Base-by-base conservation (phyloP, 192 early-diverging fungal species). In the Paraglomus brasilianum region DNA sequence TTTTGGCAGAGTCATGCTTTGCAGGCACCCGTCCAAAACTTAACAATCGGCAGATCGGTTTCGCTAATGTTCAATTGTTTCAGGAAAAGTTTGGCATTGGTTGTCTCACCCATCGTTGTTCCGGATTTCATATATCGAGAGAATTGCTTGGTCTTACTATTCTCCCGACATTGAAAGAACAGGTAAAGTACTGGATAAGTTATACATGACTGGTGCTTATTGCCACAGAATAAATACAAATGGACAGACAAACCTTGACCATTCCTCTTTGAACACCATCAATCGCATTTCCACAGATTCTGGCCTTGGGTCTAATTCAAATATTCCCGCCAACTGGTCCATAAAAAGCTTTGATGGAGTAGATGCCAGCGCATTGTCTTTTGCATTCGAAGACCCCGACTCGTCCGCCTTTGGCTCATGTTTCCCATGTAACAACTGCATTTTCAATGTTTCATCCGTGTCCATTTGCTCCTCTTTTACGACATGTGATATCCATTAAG, bases 251-350 rank as follows among this genome's bases (percentile, higher is more conserved):
- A 50, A 69, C 66, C 66, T 44, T 69, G 36, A 56, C 66, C 66
- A 69, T 50, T 52, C 19, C 56, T 69, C 66, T 56, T 69, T 69
- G 38, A 69, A 69, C 8, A 69, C 56, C 10, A 44, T 49, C 24
- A 69, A 42, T 69, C 52, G 38, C 22, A 43, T 69, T 36, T 69
- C 48, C 52, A 69, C 30, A 13, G 56, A 36, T 44, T 69, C 66
- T 14, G 10, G 11, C 44, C 51, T 14, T 43, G 56, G 56, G 56
- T 69, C 45, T 22, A 50, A 36, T 53, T 55, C 36, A n/a, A 69
- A 36, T 41, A 69, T 69, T 55, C 43, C 66, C 14, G 13, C 2
- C 43, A 69, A 55, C 10, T 69, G 66, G 21, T 69, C 36, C 7
- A 69, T 69, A 49, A 39, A 69, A 45, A 55, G 45, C 30, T 56